phyloP scores from a whole-genome alignment of 495 filamentous ascomycete genomes.

The Xylaria grammica region DNA sequence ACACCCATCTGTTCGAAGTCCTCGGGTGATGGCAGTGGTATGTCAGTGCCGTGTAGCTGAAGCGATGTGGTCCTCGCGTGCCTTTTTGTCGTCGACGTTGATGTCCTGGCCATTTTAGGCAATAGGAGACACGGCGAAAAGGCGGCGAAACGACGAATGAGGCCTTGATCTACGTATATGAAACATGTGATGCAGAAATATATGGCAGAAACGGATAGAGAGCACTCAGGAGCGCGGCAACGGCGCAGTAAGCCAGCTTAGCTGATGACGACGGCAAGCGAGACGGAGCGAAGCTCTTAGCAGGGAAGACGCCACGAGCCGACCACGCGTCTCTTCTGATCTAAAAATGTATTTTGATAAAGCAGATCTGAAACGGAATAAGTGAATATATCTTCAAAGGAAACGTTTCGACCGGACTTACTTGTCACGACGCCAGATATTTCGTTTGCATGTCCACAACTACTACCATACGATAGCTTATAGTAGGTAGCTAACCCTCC shows the following conservation, averaged over 20 bases:
- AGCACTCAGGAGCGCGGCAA: neutral
- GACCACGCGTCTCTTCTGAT: neutral
- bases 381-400: neutral
- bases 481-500: too few species aligned
- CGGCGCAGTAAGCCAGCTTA: neutral
- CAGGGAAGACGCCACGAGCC: slow-evolving; percentile 1
- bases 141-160: neutral
- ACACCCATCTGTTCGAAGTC: slow-evolving; percentile 18
- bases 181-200: slow-evolving; percentile 1
- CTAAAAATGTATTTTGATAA: neutral
- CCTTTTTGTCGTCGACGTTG: neutral
- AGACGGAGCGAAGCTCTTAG: neutral
- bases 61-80: slow-evolving; percentile 30
- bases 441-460: slow-evolving; percentile 1
- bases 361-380: neutral
- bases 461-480: too few species aligned
- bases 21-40: slow-evolving; percentile 15
- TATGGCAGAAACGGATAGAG: too few species aligned
- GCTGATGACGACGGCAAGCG: slow-evolving; percentile 5
- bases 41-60: slow-evolving; percentile 13
- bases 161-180: neutral
- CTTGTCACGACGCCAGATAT: neutral
- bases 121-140: neutral
- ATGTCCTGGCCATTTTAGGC: slow-evolving; percentile 1
- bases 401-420: neutral